These are phyloP conservation scores for Murraya paniculata DNA, from an alignment of 345 rosid species.

Conservation along the genomic window DNA sequence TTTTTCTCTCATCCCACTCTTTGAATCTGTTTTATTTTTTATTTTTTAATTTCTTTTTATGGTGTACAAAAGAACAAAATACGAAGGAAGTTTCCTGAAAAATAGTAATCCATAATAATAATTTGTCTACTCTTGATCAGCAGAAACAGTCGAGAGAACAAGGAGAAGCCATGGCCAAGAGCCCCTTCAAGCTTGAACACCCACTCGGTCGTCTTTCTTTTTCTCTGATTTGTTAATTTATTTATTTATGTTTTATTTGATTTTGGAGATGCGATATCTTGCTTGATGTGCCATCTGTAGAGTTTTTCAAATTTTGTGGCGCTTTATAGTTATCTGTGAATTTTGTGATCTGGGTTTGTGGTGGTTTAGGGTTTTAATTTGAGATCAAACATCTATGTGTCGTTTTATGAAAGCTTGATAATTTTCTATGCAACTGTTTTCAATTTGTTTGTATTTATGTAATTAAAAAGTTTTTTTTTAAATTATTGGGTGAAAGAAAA, in stretches of 20 bases:
- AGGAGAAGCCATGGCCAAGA: conserved; percentile 52
- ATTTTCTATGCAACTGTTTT: neutral
- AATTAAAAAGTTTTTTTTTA: neutral
- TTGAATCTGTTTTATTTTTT: neutral
- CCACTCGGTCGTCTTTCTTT: conserved; percentile 56
- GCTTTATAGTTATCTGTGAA: neutral
- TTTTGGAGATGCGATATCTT: neutral
- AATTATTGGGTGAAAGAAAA: neutral
- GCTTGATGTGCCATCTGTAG: neutral
- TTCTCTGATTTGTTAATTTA: neutral
- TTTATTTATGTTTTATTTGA: neutral
- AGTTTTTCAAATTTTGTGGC: neutral
- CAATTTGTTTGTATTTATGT: too few species aligned
- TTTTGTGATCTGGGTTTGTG: conserved; percentile 13
- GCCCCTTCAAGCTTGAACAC: conserved; percentile 77
- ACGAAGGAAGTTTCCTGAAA: neutral
- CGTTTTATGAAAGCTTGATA: neutral
- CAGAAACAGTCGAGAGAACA: neutral
- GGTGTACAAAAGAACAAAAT: neutral
- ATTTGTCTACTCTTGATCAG: neutral
- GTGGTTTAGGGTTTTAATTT: neutral
- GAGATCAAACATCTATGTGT: neutral
- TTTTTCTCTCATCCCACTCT: conserved; percentile 2
- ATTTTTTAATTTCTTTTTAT: neutral
- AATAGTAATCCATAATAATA: neutral